Evolutionary conservation across 176 grass and related monocot genomes (phyloP).

Genomic region (Cocos nucifera): DNA sequence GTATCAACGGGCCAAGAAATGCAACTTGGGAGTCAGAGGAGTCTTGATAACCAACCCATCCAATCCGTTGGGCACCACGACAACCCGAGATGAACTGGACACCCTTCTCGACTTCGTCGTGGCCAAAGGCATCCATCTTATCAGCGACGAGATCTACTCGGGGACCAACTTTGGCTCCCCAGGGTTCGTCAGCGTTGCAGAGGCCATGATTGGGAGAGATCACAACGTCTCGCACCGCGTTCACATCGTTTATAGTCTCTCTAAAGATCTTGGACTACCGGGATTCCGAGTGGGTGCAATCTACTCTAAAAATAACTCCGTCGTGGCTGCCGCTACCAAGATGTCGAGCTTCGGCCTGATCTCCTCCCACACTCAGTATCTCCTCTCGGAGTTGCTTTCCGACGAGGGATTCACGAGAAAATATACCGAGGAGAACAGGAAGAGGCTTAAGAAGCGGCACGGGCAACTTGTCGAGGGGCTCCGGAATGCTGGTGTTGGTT

Average conservation of each 20-base stretch:
- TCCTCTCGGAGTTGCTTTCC: conserved; percentile 2
- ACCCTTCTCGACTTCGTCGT: conserved; percentile 9
- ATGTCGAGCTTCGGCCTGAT: conserved; percentile 14
- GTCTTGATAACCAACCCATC: conserved; percentile 9
- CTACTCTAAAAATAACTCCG: not conserved
- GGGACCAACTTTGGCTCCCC: not conserved
- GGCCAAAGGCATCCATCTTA: conserved; percentile 6
- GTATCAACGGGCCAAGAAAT: not conserved
- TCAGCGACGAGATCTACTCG: conserved; percentile 17
- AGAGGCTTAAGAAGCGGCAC: conserved; percentile 2
- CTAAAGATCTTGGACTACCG: conserved; percentile 11
- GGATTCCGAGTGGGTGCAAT: conserved; percentile 14
- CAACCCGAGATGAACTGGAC: not conserved
- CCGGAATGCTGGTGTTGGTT: not conserved
- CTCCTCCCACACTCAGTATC: conserved; percentile 15
- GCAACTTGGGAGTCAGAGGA: not conserved
- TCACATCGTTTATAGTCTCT: conserved; percentile 10
- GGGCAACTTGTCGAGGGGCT: not conserved
- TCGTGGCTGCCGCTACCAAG: conserved; percentile 15
- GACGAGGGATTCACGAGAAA: not conserved
- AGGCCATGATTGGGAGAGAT: not conserved
- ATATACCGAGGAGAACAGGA: conserved; percentile 1
- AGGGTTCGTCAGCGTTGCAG: conserved; percentile 4
- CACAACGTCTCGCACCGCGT: not conserved
- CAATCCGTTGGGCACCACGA: conserved; percentile 6